Base-by-base conservation (phyloP, 768 basidiomycete genomes). In the Mycena latifolia region DNA sequence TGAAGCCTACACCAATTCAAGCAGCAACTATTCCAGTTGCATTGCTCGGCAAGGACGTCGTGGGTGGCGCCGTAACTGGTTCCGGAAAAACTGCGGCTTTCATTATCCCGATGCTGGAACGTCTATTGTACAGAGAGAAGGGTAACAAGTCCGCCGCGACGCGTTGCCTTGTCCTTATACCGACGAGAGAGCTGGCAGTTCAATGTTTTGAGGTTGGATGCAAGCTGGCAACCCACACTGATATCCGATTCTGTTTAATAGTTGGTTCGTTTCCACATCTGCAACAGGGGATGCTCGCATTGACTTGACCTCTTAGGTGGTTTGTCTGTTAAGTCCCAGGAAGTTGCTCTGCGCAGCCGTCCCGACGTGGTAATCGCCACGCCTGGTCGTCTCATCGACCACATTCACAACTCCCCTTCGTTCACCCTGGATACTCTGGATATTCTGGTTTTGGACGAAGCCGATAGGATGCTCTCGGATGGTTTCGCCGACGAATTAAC, bases 21-120 rank as follows among this genome's bases (percentile, higher is more conserved):
- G 89, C 93, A 2, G 90, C 93, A 46, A 92, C 96, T 15, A 94
- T 99, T 59, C 98, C 98, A 20, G 90, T 96, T 46, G 97, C 96
- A 25, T 86, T 99, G 22, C 77, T 96, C 25, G 98, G 98, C 55
- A 96, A 98, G 75, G 98, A 99, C 76, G 87, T 99, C 39, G 96
- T 99, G 57, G 98, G 97, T 33, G 92, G 89, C 63, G 97, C 98
- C 22, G 94, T 97, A 20, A 99, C 98, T 20, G 98, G 98, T 66
- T 98, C 96, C 6, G 98, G 98, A 65, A 99, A 99, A 83, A 99
- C 98, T 1, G 97, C 95, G 12, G 98, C 98, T 2, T 99, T 99
- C 80, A 91, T 92, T 73, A 90, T 99, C 64, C 98, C 98, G 43
- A 92, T 96, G 80, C 78, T 96, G 54, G 98, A 99, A 77, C 91